These are phyloP conservation scores for Tetrahymena elliotti DNA, from an alignment of 73 alveolate genomes.

Conservation along the genomic window DNA sequence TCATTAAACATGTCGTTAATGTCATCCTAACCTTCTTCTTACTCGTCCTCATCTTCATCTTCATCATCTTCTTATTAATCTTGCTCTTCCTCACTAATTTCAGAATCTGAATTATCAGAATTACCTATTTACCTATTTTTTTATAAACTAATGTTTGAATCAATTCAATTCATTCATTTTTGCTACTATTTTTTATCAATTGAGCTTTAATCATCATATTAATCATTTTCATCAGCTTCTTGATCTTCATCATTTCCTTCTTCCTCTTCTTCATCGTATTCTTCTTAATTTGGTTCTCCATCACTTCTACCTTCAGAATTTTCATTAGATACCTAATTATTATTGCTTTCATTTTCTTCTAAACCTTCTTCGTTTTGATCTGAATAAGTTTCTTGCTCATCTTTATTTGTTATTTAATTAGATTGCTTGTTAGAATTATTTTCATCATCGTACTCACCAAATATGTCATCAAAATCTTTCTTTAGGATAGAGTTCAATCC, in stretches of 20 bases:
- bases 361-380: neutral
- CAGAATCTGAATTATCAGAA: neutral
- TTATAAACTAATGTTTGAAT: too few species aligned
- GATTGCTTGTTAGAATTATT: too few species aligned
- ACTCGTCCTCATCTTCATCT: constrained; percentile 1
- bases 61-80: constrained; percentile 8
- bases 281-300: neutral
- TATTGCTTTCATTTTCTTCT: neutral
- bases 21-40: neutral
- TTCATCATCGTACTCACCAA: neutral
- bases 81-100: neutral
- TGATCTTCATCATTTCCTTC: neutral
- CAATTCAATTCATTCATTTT: too few species aligned
- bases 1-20: neutral
- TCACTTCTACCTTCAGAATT: neutral
- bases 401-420: neutral
- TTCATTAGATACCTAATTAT: neutral
- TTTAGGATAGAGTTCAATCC: neutral
- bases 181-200: neutral
- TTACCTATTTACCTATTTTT: neutral
- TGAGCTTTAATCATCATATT: neutral
- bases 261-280: neutral
- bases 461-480: neutral
- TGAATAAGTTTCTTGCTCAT: neutral
- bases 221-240: neutral